phyloP scores from a whole-genome alignment of 2,329 filamentous ascomycete species.

The Coniochaeta prunicola region DNA sequence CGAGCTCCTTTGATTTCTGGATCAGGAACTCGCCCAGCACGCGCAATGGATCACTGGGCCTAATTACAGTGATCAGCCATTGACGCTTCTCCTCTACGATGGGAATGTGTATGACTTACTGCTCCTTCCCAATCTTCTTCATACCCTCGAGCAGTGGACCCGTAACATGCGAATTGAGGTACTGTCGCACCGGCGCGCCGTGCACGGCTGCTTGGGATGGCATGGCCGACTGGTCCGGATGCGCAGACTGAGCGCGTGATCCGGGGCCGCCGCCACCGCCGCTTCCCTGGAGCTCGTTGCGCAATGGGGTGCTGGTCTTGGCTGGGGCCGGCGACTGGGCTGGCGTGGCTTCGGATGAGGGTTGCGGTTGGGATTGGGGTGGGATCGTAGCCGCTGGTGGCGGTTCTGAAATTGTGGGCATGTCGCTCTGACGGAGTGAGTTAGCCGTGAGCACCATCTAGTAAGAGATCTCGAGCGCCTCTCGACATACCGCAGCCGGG shows the following conservation, averaged over 20 bases:
- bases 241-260: conserved; percentile 50
- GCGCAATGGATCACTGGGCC: conserved; percentile 61
- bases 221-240: conserved; percentile 42
- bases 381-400: not conserved
- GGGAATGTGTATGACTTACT: conserved; percentile 43
- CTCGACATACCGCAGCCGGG: not conserved
- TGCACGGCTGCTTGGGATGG: conserved; percentile 54
- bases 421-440: not conserved
- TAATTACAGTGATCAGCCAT: conserved; percentile 15
- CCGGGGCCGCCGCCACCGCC: conserved; percentile 13
- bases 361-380: not conserved
- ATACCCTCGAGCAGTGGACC: conserved; percentile 64
- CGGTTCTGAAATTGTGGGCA: not conserved
- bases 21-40: conserved; percentile 65
- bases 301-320: conserved; percentile 38
- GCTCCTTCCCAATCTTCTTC: conserved; percentile 63
- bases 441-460: not conserved
- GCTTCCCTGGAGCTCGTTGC: conserved; percentile 13
- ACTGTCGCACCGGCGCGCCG: conserved; percentile 62
- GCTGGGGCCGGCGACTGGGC: conserved; percentile 26
- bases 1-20: conserved; percentile 59
- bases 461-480: not conserved
- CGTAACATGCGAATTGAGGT: conserved; percentile 65
- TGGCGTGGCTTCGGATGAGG: conserved; percentile 3
- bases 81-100: not conserved